A percentile compares a stretch with the other conserved stretches of the same genome.
phyloP scores from a whole-genome alignment of 257 asterid species.

The Pogostemon cablin region DNA sequence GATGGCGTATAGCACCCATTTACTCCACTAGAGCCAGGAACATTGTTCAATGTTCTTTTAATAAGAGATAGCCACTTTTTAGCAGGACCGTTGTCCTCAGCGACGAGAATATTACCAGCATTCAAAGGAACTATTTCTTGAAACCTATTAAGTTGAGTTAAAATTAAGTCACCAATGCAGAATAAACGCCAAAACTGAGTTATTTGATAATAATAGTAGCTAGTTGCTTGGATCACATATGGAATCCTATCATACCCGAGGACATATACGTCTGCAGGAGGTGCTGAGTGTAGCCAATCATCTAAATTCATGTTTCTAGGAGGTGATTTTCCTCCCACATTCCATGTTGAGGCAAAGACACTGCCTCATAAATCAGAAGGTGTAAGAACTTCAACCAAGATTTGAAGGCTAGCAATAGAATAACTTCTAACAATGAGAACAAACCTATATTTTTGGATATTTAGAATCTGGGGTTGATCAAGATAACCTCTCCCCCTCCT shows the following conservation, averaged over 20 bases:
- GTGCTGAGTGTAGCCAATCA: slow-evolving; percentile 84
- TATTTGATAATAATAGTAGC: too few species aligned
- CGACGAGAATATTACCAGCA: slow-evolving; percentile 86
- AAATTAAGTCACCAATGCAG: slow-evolving; percentile 21
- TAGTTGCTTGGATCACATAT: not conserved
- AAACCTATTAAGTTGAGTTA: slow-evolving; percentile 47
- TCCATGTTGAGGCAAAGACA: slow-evolving; percentile 92
- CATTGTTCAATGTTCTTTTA: slow-evolving; percentile 66
- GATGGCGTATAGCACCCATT: slow-evolving; percentile 78
- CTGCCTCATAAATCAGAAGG: slow-evolving; percentile 44
- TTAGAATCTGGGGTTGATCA: slow-evolving; percentile 88
- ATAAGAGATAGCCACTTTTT: slow-evolving; percentile 81
- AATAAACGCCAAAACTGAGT: not conserved
- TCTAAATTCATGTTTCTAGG: slow-evolving; percentile 62
- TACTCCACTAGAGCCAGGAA: slow-evolving; percentile 61
- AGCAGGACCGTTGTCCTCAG: slow-evolving; percentile 95
- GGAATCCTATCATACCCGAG: slow-evolving; percentile 55
- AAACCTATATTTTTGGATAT: slow-evolving; percentile 67
- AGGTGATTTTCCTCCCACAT: slow-evolving; percentile 89
- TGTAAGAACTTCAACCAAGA: slow-evolving; percentile 13
- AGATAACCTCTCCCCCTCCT: slow-evolving; percentile 78
- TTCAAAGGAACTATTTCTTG: slow-evolving; percentile 95
- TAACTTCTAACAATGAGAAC: slow-evolving; percentile 16
- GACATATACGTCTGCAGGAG: slow-evolving; percentile 94
- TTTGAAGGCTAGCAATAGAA: not conserved